Conservation (phyloP, 106 monocot species). For the Alisma plantagoaquatica region DNA sequence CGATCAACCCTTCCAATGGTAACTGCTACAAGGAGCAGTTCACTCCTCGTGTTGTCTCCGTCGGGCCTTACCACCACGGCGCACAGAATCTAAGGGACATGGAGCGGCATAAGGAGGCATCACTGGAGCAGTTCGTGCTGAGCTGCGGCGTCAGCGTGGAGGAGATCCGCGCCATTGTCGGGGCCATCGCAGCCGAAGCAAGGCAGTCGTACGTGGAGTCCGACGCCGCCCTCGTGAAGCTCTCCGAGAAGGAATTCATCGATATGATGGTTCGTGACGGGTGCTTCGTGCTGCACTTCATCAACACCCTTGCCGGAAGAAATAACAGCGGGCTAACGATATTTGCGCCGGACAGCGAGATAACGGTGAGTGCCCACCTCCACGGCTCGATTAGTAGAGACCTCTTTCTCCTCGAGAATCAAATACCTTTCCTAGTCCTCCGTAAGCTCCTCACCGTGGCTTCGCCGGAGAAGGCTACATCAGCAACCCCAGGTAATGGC, state of each 20-base stretch:
- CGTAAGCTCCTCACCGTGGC: not conserved
- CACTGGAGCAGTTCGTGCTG: no score
- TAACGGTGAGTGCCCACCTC: not conserved
- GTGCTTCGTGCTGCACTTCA: slow-evolving; percentile 3
- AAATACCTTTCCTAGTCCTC: not conserved
- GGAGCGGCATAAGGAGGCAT: slow-evolving; percentile 2
- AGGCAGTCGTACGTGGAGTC: not conserved
- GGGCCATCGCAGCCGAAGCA: not conserved
- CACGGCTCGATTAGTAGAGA: not conserved
- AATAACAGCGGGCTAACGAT: not conserved
- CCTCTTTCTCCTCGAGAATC: not conserved
- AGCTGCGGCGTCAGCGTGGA: not conserved
- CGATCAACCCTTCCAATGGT: no score
- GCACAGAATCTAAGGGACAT: not conserved
- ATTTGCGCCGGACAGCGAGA: no score
- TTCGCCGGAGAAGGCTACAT: not conserved
- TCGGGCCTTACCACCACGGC: slow-evolving; percentile 1
- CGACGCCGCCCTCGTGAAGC: not conserved
- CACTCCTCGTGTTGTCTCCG: not conserved
- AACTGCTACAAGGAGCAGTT: not conserved
- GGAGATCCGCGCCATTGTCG: not conserved
- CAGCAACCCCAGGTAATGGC: no score
- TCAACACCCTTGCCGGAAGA: not conserved
- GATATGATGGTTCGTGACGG: not conserved
- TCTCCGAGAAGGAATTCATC: not conserved